A percentile compares a stretch with the other conserved stretches of the same genome.
Evolutionary conservation across 169 alveolate genomes (phyloP).

Genomic region (Plasmodium knowlesi): DNA sequence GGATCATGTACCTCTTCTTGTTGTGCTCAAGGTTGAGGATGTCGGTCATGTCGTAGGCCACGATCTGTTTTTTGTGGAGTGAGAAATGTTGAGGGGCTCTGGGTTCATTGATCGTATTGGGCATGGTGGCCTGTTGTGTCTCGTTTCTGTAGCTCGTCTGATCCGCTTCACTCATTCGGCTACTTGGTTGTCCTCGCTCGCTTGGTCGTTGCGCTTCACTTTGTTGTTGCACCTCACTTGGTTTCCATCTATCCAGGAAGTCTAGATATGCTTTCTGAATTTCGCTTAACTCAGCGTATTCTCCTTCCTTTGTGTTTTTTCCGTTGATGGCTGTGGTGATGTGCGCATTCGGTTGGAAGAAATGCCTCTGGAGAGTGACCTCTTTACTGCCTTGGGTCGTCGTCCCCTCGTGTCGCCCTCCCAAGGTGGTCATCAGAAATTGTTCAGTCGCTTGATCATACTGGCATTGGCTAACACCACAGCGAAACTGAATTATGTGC

Average conservation of each 20-base stretch:
- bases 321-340: neutral
- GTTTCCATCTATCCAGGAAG: neutral
- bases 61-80: neutral
- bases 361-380: neutral
- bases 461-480: neutral
- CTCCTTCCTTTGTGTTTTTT: neutral
- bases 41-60: conserved; percentile 28
- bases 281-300: neutral
- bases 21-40: conserved; percentile 12
- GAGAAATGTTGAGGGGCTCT: neutral
- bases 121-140: neutral
- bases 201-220: too few relatives aligned
- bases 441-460: neutral
- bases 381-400: neutral
- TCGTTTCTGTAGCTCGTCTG: neutral
- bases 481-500: neutral
- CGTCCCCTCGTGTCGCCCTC: neutral
- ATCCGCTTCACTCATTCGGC: neutral
- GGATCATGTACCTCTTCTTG: conserved; percentile 30
- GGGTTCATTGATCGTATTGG: neutral
- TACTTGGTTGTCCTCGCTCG: neutral
- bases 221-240: neutral
- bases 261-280: conserved; percentile 32
- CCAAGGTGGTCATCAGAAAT: neutral
- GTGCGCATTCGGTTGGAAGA: neutral